A percentile compares a stretch with the other conserved stretches of the same genome.
Evolutionary conservation across 495 filamentous ascomycete genomes (phyloP).

Genomic region (Lophium mytilinum): DNA sequence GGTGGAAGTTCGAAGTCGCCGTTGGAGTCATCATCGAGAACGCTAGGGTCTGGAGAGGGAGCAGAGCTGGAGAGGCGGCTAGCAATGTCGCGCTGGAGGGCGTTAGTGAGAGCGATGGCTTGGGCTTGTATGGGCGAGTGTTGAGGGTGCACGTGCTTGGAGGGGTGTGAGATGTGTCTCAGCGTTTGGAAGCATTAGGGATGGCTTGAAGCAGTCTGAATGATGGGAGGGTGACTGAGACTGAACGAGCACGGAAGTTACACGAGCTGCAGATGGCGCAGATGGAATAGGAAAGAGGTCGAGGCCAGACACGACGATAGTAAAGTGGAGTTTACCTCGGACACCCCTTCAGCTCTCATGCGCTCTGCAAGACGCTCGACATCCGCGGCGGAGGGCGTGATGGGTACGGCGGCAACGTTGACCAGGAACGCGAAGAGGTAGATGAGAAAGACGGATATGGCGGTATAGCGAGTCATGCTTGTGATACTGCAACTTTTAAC

Average conservation of each 20-base stretch:
- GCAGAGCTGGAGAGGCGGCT: neutral
- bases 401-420: slow-evolving; percentile 5
- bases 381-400: slow-evolving; percentile 17
- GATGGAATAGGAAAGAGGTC: too few species aligned
- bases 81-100: slow-evolving; percentile 13
- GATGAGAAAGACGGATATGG: neutral
- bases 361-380: slow-evolving; percentile 10
- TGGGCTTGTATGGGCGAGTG: too few species aligned
- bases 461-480: neutral
- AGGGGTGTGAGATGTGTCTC: too few species aligned
- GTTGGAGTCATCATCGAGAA: neutral
- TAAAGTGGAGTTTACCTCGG: slow-evolving; percentile 1
- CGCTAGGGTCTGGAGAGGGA: neutral
- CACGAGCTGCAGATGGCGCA: too few species aligned
- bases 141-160: too few species aligned
- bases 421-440: slow-evolving; percentile 3
- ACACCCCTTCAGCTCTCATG: slow-evolving; percentile 13
- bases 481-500: too few species aligned
- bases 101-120: too few species aligned
- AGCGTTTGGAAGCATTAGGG: too few species aligned
- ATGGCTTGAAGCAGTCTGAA: too few species aligned
- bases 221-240: too few species aligned
- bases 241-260: too few species aligned
- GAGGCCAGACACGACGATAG: too few species aligned
- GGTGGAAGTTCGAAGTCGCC: neutral